A percentile compares a stretch with the other conserved stretches of the same genome.
These are phyloP conservation scores for Trichosanthes cucumerina DNA, from an alignment of 306 rosid species.

Conservation along the genomic window DNA sequence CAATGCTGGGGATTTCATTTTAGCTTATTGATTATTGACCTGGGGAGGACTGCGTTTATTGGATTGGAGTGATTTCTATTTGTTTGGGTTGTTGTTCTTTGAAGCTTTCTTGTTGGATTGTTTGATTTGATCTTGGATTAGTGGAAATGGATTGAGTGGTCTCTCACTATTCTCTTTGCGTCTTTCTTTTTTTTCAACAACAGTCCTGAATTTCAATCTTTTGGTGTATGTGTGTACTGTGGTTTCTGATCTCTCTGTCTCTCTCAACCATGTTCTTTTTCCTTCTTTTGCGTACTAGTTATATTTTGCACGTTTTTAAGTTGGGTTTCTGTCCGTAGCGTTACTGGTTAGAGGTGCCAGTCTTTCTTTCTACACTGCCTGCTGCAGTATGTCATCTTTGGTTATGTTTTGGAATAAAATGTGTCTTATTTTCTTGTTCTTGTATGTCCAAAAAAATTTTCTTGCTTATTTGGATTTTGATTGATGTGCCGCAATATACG, in stretches of 20 bases:
- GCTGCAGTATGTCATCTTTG: neutral
- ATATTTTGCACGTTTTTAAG: neutral
- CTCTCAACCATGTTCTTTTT: neutral
- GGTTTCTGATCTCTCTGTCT: neutral
- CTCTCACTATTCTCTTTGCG: neutral
- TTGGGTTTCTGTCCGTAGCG: neutral
- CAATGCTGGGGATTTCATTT: neutral
- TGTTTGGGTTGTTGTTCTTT: neutral
- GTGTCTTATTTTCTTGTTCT: slow-evolving; percentile 5
- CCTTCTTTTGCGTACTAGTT: neutral
- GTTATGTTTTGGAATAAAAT: neutral
- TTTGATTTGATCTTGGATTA: neutral
- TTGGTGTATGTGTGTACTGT: neutral
- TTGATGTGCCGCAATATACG: neutral
- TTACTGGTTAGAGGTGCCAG: neutral
- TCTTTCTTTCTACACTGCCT: neutral
- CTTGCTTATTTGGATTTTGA: neutral
- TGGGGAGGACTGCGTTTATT: neutral
- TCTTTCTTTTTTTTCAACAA: neutral
- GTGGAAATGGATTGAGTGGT: neutral
- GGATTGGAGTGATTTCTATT: neutral
- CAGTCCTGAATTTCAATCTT: neutral
- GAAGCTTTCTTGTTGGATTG: neutral
- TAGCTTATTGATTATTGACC: neutral
- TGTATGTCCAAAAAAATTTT: neutral